Evolutionary conservation across 2,329 filamentous ascomycete species (phyloP).

Genomic region (Aspergillus sp.): DNA sequence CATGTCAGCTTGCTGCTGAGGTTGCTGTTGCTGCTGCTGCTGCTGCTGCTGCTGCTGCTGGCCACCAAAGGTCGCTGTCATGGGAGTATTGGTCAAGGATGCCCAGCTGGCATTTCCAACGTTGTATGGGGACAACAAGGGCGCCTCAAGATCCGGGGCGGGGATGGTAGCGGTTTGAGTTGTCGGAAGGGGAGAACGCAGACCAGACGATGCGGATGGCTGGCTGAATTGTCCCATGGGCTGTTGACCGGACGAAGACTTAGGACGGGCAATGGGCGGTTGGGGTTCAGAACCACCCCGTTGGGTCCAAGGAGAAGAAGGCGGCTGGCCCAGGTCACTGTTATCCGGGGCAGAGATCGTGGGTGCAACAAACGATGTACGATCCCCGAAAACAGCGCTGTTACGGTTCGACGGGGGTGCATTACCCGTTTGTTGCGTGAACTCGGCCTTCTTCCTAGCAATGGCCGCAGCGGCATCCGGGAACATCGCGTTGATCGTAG

Average conservation of each 20-base stretch:
- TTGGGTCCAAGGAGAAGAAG: slow-evolving; percentile 73
- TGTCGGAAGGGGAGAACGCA: slow-evolving; percentile 75
- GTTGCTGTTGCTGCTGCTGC: slow-evolving; percentile 28
- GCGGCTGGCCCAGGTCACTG: slow-evolving; percentile 53
- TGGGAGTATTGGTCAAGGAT: slow-evolving; percentile 95
- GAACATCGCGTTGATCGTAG: slow-evolving; percentile 97
- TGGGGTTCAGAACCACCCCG: slow-evolving; percentile 41
- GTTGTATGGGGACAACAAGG: slow-evolving; percentile 72
- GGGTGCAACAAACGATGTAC: slow-evolving; percentile 64
- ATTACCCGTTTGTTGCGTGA: slow-evolving; percentile 88
- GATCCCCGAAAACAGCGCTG: slow-evolving; percentile 70
- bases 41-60: slow-evolving; percentile 34
- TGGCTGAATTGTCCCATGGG: slow-evolving; percentile 93
- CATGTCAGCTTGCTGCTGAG: slow-evolving; percentile 72
- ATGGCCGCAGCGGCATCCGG: slow-evolving; percentile 97
- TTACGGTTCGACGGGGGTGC: slow-evolving; percentile 87
- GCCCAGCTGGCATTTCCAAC: slow-evolving; percentile 88
- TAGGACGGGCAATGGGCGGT: slow-evolving; percentile 56
- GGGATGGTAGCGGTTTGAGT: slow-evolving; percentile 79
- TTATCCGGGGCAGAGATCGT: slow-evolving; percentile 63
- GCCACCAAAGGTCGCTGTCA: slow-evolving; percentile 73
- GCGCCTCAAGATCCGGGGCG: slow-evolving; percentile 66
- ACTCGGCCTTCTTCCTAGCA: slow-evolving; percentile 95
- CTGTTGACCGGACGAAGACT: slow-evolving; percentile 66
- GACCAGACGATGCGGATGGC: slow-evolving; percentile 58